A percentile compares a stretch with the other conserved stretches of the same genome.
phyloP scores from a whole-genome alignment of 1,284 basidiomycete species.

The Rhodotorula sp. region DNA sequence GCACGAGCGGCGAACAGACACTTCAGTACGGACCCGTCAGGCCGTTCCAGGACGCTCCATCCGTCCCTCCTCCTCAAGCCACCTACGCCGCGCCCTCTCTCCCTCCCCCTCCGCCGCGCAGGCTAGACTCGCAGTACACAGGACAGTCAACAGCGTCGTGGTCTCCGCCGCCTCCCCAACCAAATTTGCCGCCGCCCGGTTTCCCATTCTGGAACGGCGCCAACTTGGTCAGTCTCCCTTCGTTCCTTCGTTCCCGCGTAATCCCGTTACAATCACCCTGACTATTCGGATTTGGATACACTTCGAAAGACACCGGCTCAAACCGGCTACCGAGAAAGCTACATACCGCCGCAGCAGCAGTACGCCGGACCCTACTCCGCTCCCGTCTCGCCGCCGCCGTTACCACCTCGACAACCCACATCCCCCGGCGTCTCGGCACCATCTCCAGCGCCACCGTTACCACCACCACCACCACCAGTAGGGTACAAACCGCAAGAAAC shows the following conservation, averaged over 20 bases:
- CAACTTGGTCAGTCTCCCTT: slow-evolving; percentile 6
- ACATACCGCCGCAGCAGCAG: not conserved
- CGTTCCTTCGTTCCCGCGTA: not conserved
- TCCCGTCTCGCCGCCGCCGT: not conserved
- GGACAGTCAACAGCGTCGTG: not conserved
- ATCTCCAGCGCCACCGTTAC: not conserved
- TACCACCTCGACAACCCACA: not conserved
- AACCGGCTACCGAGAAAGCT: slow-evolving; percentile 31
- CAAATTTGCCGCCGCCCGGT: slow-evolving; percentile 15
- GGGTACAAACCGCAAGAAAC: slow-evolving; percentile 33
- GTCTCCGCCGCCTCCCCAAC: slow-evolving; percentile 1
- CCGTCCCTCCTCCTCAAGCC: not conserved
- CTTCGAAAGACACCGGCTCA: slow-evolving; percentile 30
- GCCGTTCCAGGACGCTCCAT: slow-evolving; percentile 22
- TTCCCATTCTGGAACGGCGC: slow-evolving; percentile 41
- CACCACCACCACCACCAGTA: no score
- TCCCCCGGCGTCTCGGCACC: not conserved
- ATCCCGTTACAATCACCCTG: not conserved
- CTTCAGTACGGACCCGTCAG: slow-evolving; percentile 35
- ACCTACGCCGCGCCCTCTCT: not conserved
- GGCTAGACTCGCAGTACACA: not conserved
- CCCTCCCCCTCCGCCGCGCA: not conserved
- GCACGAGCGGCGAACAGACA: slow-evolving; percentile 14
- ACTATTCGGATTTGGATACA: no score
- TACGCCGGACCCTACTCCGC: not conserved